A percentile compares a stretch with the other conserved stretches of the same genome.
These are phyloP conservation scores for Castanospermum australe DNA, from an alignment of 306 rosid genomes.

Conservation along the genomic window DNA sequence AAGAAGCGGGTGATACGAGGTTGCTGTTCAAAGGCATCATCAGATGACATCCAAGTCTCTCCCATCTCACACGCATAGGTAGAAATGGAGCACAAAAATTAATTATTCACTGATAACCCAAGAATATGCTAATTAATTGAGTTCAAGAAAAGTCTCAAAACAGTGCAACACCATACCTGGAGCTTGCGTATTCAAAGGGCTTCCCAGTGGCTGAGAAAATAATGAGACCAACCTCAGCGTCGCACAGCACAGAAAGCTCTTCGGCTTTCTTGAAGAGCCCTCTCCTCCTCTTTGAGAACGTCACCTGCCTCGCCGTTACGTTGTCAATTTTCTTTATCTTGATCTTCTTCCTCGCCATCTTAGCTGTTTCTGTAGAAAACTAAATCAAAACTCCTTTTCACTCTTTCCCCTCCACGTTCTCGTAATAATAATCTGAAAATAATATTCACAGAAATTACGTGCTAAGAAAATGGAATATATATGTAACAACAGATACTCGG, in stretches of 20 bases:
- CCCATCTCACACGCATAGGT: background rate
- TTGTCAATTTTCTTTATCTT: background rate
- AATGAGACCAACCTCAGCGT: constrained; percentile 9
- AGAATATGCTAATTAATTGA: background rate
- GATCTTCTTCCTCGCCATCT: constrained; percentile 1
- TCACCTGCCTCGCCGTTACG: constrained; percentile 8
- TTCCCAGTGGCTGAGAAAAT: constrained; percentile 1
- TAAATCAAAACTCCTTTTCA: background rate
- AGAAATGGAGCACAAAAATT: no score
- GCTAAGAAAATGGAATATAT: background rate
- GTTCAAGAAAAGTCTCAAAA: background rate
- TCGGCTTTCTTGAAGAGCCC: constrained; percentile 10
- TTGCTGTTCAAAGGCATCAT: background rate
- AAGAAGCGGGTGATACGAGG: no score
- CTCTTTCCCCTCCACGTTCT: background rate
- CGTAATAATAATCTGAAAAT: background rate
- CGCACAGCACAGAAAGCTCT: constrained; percentile 4
- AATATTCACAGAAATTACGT: no score
- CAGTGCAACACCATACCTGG: background rate
- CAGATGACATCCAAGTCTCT: background rate
- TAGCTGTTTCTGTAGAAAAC: background rate
- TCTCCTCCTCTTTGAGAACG: constrained; percentile 11
- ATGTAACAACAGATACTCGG: no score
- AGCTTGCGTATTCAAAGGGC: background rate
- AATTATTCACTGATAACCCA: background rate